Conservation (phyloP, 129 eudicot genomes). For the Flaveria robusta region DNA sequence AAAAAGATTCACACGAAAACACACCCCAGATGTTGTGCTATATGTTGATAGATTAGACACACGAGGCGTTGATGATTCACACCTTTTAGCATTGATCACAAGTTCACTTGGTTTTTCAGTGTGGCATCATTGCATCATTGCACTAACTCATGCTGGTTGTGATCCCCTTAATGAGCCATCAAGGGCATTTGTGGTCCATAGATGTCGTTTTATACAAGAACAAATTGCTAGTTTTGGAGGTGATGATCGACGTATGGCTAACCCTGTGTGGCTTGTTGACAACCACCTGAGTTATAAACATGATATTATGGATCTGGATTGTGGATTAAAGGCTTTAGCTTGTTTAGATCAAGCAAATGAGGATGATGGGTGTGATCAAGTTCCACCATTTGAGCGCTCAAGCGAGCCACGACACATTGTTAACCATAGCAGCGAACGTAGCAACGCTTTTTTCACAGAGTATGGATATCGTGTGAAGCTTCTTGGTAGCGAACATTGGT, state of each 20-base stretch:
- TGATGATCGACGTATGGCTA: constrained; percentile 26
- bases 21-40: constrained; percentile 59
- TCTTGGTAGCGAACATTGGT: constrained; percentile 44
- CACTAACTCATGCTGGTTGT: constrained; percentile 68
- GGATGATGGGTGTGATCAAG: constrained; percentile 33
- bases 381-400: constrained; percentile 32
- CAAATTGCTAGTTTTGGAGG: constrained; percentile 41
- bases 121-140: constrained; percentile 54
- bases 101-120: constrained; percentile 56
- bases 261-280: constrained; percentile 61
- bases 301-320: constrained; percentile 32
- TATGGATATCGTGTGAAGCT: constrained; percentile 47
- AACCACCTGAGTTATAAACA: constrained; percentile 39
- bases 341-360: constrained; percentile 39
- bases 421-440: constrained; percentile 37
- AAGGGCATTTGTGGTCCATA: constrained; percentile 45
- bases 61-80: constrained; percentile 45
- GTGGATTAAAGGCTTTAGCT: constrained; percentile 46
- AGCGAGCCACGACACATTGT: constrained; percentile 19
- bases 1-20: constrained; percentile 41
- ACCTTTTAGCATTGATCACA: constrained; percentile 47
- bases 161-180: constrained; percentile 26
- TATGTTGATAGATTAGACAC: constrained; percentile 73
- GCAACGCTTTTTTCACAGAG: constrained; percentile 37
- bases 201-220: constrained; percentile 48